These are phyloP conservation scores for Clavulina sp. DNA, from an alignment of 768 basidiomycete species.

Conservation along the genomic window DNA sequence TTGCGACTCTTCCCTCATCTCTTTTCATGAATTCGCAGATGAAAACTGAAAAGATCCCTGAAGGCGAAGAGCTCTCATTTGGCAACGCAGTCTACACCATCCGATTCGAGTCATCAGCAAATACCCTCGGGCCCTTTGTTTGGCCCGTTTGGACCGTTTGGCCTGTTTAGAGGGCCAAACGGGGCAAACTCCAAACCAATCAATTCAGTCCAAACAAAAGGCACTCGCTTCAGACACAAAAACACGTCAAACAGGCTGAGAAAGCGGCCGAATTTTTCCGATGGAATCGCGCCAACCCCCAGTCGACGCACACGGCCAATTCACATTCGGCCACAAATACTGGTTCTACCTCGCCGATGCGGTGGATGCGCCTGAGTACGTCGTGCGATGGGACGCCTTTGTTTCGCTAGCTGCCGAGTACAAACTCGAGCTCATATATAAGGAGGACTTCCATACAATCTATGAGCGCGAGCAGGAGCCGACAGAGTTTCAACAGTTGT, in stretches of 20 bases:
- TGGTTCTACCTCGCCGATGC: conserved; percentile 89
- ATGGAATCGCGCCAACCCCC: conserved; percentile 26
- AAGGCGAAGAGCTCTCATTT: conserved; percentile 69
- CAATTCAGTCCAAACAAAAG: too few relatives aligned
- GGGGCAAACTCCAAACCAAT: too few relatives aligned
- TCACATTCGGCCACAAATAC: conserved; percentile 83
- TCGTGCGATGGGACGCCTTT: conserved; percentile 93
- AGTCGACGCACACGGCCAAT: conserved; percentile 28
- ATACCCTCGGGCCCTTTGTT: too few relatives aligned
- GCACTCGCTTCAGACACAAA: too few relatives aligned
- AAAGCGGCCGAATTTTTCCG: too few relatives aligned
- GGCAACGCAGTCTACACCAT: conserved; percentile 86
- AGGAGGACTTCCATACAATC: conserved; percentile 79
- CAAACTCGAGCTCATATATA: conserved; percentile 53
- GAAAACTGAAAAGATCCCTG: too few relatives aligned
- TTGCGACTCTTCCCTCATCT: conserved; percentile 15
- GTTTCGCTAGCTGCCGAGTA: conserved; percentile 75
- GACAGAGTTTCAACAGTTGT: conserved; percentile 62
- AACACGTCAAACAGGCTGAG: too few relatives aligned
- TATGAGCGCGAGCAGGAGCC: conserved; percentile 66
- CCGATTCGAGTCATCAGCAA: conserved; percentile 69
- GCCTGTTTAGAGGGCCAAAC: too few relatives aligned
- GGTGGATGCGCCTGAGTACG: conserved; percentile 91
- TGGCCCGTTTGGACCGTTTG: too few relatives aligned
- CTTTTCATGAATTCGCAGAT: conserved; percentile 46